These are phyloP conservation scores for Leptographium galeiforme DNA, from an alignment of 2,329 filamentous ascomycete species.

Conservation along the genomic window DNA sequence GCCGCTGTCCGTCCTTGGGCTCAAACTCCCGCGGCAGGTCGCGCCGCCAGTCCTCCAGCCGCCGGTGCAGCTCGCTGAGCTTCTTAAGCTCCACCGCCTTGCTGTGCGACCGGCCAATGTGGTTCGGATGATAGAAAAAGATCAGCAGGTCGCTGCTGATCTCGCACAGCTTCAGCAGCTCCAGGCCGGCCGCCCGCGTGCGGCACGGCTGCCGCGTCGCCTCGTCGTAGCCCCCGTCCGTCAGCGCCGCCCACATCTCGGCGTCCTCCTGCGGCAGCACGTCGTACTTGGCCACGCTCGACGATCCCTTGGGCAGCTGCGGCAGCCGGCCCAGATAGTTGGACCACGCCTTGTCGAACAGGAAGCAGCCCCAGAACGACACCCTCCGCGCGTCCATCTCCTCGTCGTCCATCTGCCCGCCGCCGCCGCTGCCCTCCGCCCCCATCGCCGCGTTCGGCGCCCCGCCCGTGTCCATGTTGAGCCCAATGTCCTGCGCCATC, in stretches of 20 bases:
- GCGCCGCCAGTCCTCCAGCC: slow-evolving; percentile 79
- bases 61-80: slow-evolving; percentile 78
- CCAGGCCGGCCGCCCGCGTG: slow-evolving; percentile 67
- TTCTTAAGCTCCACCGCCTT: slow-evolving; percentile 83
- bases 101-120: slow-evolving; percentile 48
- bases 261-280: slow-evolving; percentile 83
- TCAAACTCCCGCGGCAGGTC: slow-evolving; percentile 77
- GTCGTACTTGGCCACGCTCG: slow-evolving; percentile 78
- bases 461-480: slow-evolving; percentile 70
- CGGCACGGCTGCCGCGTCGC: slow-evolving; percentile 66
- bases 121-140: slow-evolving; percentile 79
- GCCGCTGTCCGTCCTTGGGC: slow-evolving; percentile 75
- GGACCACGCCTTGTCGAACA: slow-evolving; percentile 99
- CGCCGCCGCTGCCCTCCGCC: slow-evolving; percentile 33
- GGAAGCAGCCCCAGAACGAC: slow-evolving; percentile 94
- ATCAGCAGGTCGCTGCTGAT: slow-evolving; percentile 84
- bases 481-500: slow-evolving; percentile 87
- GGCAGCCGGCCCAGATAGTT: slow-evolving; percentile 90
- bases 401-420: slow-evolving; percentile 48
- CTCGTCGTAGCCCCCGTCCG: slow-evolving; percentile 65
- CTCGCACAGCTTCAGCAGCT: slow-evolving; percentile 74
- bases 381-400: slow-evolving; percentile 82
- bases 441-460: slow-evolving; percentile 21
- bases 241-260: slow-evolving; percentile 65
- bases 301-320: slow-evolving; percentile 65